Evolutionary conservation across 805 yeast genomes (phyloP).

Genomic region (Candida saitoana): DNA sequence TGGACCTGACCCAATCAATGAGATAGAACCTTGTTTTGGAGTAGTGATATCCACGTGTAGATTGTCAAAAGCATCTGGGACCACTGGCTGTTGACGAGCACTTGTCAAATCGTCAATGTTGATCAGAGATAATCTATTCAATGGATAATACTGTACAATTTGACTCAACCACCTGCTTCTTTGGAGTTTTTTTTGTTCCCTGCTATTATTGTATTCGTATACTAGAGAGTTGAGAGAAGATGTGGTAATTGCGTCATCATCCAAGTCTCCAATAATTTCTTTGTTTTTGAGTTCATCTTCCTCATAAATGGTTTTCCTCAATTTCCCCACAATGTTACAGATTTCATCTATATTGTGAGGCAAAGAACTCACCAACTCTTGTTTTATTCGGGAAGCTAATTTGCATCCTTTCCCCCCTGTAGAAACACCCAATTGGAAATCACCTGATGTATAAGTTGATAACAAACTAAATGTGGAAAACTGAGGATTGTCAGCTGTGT

Average conservation of each 20-base stretch:
- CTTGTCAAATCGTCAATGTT: conserved; percentile 54
- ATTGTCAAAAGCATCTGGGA: neutral
- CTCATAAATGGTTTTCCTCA: conserved; percentile 52
- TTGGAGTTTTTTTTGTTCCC: conserved; percentile 48
- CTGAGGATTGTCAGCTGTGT: conserved; percentile 69
- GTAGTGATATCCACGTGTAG: no score
- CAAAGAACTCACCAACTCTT: conserved; percentile 62
- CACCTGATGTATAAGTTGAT: conserved; percentile 67
- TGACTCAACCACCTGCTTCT: conserved; percentile 84
- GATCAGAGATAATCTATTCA: conserved; percentile 56
- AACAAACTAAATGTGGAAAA: conserved; percentile 72
- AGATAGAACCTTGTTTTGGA: conserved; percentile 67
- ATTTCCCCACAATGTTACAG: conserved; percentile 63
- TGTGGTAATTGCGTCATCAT: conserved; percentile 67
- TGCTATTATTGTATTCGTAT: conserved; percentile 53
- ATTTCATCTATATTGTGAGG: conserved; percentile 70
- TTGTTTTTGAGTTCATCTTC: conserved; percentile 42
- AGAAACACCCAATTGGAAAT: conserved; percentile 75
- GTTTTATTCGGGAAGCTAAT: conserved; percentile 70
- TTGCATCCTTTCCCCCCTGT: conserved; percentile 90
- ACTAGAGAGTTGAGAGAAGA: conserved; percentile 58
- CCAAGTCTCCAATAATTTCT: conserved; percentile 54
- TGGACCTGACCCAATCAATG: conserved; percentile 93
- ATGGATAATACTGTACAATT: conserved; percentile 86
- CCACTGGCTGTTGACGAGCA: conserved; percentile 10